These are phyloP conservation scores for Aspergillus oerlinghausenensis DNA, from an alignment of 2,329 filamentous ascomycete species.

Conservation along the genomic window DNA sequence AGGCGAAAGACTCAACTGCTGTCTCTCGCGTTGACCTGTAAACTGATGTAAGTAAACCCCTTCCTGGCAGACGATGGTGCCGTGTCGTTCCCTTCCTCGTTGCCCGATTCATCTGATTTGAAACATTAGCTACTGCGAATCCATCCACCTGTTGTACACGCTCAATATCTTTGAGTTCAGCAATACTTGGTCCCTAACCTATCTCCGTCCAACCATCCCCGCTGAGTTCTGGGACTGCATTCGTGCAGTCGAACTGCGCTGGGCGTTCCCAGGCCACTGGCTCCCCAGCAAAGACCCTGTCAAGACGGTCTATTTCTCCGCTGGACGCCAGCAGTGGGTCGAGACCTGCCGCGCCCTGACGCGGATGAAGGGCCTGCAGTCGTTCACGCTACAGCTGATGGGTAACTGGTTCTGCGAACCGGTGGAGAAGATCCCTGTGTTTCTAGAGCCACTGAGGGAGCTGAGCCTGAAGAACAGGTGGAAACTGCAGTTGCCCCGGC, in stretches of 20 bases:
- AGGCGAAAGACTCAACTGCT: constrained; percentile 15
- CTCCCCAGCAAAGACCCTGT: constrained; percentile 38
- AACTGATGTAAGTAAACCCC: constrained; percentile 28
- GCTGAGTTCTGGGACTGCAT: constrained; percentile 26
- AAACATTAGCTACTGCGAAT: constrained; percentile 30
- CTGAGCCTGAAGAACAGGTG: constrained; percentile 22
- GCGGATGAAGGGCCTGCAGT: constrained; percentile 21
- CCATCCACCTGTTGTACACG: constrained; percentile 32
- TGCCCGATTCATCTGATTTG: not conserved
- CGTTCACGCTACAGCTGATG: constrained; percentile 29
- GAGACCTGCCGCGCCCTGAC: constrained; percentile 31
- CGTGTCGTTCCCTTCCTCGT: not conserved
- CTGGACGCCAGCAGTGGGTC: constrained; percentile 33
- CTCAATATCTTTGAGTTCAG: constrained; percentile 36
- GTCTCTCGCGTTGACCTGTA: constrained; percentile 29
- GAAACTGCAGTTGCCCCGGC: constrained; percentile 29
- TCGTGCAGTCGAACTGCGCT: constrained; percentile 33
- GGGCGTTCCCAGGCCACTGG: constrained; percentile 39
- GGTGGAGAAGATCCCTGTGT: constrained; percentile 31
- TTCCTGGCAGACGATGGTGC: not conserved
- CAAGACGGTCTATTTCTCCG: constrained; percentile 34
- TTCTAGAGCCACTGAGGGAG: constrained; percentile 31
- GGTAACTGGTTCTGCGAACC: constrained; percentile 36
- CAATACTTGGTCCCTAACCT: constrained; percentile 37
- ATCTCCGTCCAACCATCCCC: constrained; percentile 33